A percentile compares a stretch with the other conserved stretches of the same genome.
phyloP scores from a whole-genome alignment of 1,284 basidiomycete genomes.

The Ceratobasidium sp. region DNA sequence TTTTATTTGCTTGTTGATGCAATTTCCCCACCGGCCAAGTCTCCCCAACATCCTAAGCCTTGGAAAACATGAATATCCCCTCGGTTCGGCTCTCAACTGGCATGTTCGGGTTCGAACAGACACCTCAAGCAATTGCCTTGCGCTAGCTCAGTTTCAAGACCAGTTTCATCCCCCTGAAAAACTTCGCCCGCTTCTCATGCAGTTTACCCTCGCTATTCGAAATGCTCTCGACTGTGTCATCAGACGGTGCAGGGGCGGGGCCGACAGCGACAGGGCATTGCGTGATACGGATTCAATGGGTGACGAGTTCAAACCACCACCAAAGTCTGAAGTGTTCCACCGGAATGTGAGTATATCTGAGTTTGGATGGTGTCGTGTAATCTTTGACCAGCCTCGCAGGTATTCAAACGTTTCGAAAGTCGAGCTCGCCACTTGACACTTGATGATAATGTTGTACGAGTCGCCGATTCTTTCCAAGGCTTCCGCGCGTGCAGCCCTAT shows the following conservation, averaged over 20 bases:
- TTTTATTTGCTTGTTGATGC: no score
- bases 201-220: conserved; percentile 82
- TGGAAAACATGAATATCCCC: no score
- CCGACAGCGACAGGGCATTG: conserved; percentile 95
- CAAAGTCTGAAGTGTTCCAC: conserved; percentile 81
- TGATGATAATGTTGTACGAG: conserved; percentile 92
- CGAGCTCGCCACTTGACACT: conserved; percentile 89
- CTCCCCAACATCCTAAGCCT: no score
- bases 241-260: conserved; percentile 92
- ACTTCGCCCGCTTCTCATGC: conserved; percentile 65
- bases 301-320: conserved; percentile 61
- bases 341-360: conserved; percentile 73
- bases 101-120: no score
- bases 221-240: conserved; percentile 86
- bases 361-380: conserved; percentile 19
- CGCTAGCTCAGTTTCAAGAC: no score
- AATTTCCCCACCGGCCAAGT: no score
- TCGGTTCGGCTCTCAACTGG: no score
- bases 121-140: no score
- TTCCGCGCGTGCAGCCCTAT: no score
- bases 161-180: conserved; percentile 72
- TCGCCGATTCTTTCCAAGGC: no score
- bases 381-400: conserved; percentile 57
- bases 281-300: conserved; percentile 71
- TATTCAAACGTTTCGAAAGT: conserved; percentile 98